Conservation (phyloP, 805 yeast genomes). For the Kuraishia molischiana region DNA sequence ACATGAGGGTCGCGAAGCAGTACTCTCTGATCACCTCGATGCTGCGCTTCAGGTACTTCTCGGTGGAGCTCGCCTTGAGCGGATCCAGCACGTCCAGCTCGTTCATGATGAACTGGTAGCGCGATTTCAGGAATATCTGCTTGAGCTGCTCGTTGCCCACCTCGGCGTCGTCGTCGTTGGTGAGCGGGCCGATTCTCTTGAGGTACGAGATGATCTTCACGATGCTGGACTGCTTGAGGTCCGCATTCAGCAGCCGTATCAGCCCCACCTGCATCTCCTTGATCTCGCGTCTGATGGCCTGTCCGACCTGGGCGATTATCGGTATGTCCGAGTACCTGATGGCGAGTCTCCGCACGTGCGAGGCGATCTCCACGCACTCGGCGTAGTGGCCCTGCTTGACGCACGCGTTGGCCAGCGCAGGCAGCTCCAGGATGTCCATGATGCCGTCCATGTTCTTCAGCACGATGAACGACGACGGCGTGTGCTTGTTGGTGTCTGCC, state of each 20-base stretch:
- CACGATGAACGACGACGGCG: conserved; percentile 23
- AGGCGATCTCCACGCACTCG: conserved; percentile 79
- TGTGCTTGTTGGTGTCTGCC: background rate
- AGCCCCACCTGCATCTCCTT: conserved; percentile 57
- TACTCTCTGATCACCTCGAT: conserved; percentile 82
- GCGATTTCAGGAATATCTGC: conserved; percentile 53
- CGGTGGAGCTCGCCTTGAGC: conserved; percentile 38
- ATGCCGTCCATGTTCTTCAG: conserved; percentile 59
- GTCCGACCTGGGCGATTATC: conserved; percentile 39
- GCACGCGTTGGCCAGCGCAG: conserved; percentile 76
- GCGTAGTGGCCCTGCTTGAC: conserved; percentile 80
- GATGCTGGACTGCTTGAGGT: conserved; percentile 68
- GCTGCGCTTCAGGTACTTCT: conserved; percentile 63
- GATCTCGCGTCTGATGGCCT: conserved; percentile 45
- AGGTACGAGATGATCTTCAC: conserved; percentile 73
- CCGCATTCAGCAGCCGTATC: conserved; percentile 60
- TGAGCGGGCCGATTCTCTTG: conserved; percentile 52
- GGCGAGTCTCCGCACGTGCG: conserved; percentile 58
- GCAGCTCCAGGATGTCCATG: conserved; percentile 73
- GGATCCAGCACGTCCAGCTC: conserved; percentile 54
- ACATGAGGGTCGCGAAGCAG: conserved; percentile 62
- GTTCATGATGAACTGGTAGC: conserved; percentile 55
- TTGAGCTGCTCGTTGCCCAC: conserved; percentile 27
- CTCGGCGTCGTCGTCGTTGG: conserved; percentile 9
- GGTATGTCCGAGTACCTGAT: conserved; percentile 57